Evolutionary conservation across 257 asterid species (phyloP).

Genomic region (Solanum ossicruentum): DNA sequence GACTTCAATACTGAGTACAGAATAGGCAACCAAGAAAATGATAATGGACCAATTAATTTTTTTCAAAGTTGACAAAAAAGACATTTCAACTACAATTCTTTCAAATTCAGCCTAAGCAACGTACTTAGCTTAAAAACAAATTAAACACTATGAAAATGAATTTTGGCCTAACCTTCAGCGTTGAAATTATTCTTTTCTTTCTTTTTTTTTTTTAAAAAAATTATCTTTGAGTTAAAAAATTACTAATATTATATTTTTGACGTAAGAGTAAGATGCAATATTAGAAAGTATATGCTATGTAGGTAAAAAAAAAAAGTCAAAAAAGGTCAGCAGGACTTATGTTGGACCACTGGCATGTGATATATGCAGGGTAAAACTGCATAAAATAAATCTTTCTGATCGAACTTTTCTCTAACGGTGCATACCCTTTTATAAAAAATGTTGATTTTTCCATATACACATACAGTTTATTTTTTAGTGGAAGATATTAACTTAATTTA

Average conservation of each 20-base stretch:
- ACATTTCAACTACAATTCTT: not conserved
- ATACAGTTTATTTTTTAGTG: no score
- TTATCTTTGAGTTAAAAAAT: not conserved
- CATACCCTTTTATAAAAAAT: no score
- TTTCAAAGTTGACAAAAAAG: not conserved
- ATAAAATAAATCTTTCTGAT: no score
- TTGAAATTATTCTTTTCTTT: not conserved
- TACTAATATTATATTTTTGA: not conserved
- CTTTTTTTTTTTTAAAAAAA: no score
- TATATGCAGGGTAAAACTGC: not conserved
- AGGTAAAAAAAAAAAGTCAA: not conserved
- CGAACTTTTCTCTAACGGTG: no score
- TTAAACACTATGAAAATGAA: not conserved
- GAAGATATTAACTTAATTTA: no score
- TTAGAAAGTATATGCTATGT: not conserved
- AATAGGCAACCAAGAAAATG: no score
- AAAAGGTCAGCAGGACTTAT: not conserved
- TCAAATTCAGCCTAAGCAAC: not conserved
- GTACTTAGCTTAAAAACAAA: not conserved
- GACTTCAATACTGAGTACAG: no score
- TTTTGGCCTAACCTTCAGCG: not conserved
- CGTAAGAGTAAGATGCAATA: not conserved
- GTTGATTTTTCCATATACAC: no score
- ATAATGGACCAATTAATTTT: not conserved
- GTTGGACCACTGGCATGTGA: not conserved